These are phyloP conservation scores for Dissoconium aciculare DNA, from an alignment of 2,329 filamentous ascomycete species.

Conservation along the genomic window DNA sequence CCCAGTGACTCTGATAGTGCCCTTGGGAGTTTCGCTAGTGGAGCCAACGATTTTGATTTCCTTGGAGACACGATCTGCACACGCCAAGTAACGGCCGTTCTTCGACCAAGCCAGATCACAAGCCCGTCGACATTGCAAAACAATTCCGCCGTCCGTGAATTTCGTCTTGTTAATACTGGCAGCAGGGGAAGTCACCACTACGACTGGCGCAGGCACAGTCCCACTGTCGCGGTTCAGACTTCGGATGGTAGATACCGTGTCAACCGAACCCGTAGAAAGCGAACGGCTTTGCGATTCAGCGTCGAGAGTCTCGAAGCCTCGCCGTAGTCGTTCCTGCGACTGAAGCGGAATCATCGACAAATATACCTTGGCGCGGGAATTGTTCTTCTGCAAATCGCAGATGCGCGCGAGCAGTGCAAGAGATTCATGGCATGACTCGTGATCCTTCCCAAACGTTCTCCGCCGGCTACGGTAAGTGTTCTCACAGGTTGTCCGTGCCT, in stretches of 20 bases:
- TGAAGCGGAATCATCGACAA: constrained; percentile 6
- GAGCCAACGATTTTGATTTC: background rate
- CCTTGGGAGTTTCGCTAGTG: background rate
- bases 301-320: background rate
- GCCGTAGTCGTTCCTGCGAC: background rate
- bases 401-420: constrained; percentile 10
- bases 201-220: too few relatives aligned
- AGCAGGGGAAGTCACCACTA: too few relatives aligned
- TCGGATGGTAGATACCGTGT: too few relatives aligned
- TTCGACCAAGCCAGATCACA: constrained; percentile 1
- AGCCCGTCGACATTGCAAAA: background rate
- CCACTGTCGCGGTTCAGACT: too few relatives aligned
- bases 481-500: constrained; percentile 8
- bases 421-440: constrained; percentile 5
- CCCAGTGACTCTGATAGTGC: too few relatives aligned
- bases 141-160: too few relatives aligned
- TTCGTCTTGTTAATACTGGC: too few relatives aligned
- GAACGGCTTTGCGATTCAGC: background rate
- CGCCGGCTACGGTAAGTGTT: constrained; percentile 8
- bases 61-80: background rate
- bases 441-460: constrained; percentile 6
- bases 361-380: constrained; percentile 7
- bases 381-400: constrained; percentile 5
- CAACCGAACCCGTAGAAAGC: background rate
- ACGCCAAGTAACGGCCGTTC: background rate